phyloP scores from a whole-genome alignment of 1,284 basidiomycete genomes.

The Amylostereum areolatum region DNA sequence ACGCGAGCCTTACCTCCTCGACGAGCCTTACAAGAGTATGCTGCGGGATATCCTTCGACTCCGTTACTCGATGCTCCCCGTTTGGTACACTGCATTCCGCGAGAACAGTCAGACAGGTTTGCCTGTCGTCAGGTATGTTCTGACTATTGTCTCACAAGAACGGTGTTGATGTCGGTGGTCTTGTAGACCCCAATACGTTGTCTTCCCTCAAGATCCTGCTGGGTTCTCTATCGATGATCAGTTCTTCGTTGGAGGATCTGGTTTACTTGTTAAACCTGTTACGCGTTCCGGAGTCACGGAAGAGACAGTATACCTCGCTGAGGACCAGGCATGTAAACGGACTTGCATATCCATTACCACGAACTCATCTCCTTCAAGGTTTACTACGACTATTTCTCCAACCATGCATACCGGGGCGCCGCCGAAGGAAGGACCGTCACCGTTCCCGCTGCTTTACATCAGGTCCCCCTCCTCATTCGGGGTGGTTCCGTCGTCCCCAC shows the following conservation, averaged over 20 bases:
- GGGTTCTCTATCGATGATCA: conserved; percentile 94
- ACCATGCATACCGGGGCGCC: conserved; percentile 60
- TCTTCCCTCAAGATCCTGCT: conserved; percentile 82
- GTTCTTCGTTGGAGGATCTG: conserved; percentile 86
- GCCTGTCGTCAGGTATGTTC: conserved; percentile 69
- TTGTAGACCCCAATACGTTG: conserved; percentile 83
- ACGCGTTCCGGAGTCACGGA: conserved; percentile 70
- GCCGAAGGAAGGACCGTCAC: conserved; percentile 61
- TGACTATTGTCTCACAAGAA: not conserved
- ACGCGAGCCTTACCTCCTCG: conserved; percentile 90
- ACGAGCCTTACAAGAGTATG: conserved; percentile 83
- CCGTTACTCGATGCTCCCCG: conserved; percentile 83
- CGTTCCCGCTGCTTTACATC: conserved; percentile 72
- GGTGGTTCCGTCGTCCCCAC: conserved; percentile 91
- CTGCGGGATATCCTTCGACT: conserved; percentile 78
- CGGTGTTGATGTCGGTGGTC: not conserved
- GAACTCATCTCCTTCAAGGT: conserved; percentile 41
- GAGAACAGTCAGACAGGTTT: conserved; percentile 77
- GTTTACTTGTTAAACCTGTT: conserved; percentile 90
- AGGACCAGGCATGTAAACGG: conserved; percentile 64
- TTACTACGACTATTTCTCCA: conserved; percentile 92
- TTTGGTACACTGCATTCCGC: conserved; percentile 97
- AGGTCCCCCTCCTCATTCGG: conserved; percentile 82
- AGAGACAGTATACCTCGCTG: conserved; percentile 80
- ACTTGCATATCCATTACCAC: not conserved